phyloP scores from a whole-genome alignment of 805 yeast genomes.

The Candida gorgasii region DNA sequence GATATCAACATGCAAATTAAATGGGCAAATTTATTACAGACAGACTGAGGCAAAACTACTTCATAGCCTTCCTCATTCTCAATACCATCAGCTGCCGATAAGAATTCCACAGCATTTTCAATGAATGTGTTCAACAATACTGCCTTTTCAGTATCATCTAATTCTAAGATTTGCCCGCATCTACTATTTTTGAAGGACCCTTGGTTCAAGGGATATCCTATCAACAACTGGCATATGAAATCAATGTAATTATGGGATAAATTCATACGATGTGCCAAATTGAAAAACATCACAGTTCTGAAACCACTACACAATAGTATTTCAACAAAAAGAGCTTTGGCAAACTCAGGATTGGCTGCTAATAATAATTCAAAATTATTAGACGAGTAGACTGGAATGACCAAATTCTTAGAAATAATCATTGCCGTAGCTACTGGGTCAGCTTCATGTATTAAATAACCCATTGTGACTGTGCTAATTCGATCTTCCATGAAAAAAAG shows the following conservation, averaged over 20 bases:
- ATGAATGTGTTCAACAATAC: constrained; percentile 74
- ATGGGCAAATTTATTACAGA: constrained; percentile 46
- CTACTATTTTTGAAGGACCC: constrained; percentile 50
- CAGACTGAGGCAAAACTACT: constrained; percentile 30
- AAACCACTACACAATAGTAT: constrained; percentile 67
- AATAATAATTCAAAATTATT: constrained; percentile 54
- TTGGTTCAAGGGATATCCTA: constrained; percentile 40
- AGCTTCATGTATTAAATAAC: constrained; percentile 7
- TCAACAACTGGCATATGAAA: constrained; percentile 61
- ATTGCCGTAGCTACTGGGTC: not conserved
- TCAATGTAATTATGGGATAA: constrained; percentile 57
- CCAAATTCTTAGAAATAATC: constrained; percentile 22
- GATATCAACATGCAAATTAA: constrained; percentile 62
- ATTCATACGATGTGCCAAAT: constrained; percentile 57
- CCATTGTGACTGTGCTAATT: not conserved
- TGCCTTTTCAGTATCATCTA: constrained; percentile 60
- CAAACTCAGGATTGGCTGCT: constrained; percentile 50
- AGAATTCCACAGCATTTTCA: constrained; percentile 44
- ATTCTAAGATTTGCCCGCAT: constrained; percentile 47
- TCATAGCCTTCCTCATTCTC: constrained; percentile 30
- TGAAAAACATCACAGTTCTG: constrained; percentile 66
- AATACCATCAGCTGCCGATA: constrained; percentile 32
- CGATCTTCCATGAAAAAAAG: not conserved
- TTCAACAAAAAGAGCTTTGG: constrained; percentile 64
- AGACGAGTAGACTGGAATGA: constrained; percentile 31